Base-by-base conservation (phyloP, 345 rosid genomes). In the Erucastrum elatum region DNA sequence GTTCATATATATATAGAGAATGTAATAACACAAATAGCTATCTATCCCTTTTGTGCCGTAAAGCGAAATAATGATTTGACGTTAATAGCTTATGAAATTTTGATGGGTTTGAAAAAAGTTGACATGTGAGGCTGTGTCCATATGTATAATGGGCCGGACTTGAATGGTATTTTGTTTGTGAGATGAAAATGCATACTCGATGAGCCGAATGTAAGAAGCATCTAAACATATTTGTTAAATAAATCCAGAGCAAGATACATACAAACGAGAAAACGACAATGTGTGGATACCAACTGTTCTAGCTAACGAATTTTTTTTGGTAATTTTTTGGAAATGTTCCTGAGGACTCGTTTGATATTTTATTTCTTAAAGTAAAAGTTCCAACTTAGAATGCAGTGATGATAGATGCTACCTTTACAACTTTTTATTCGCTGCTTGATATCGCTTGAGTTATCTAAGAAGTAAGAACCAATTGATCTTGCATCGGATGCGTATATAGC, bases 131-230 rank as follows among this genome's bases (percentile, higher is more conserved):
- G 60, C 26, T 53, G 26, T 1, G 53, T 30, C 15, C 60, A 60
- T 17, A 16, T 5, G 61, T n/a, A 21, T 66, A 66, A 75, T 68
- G 79, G 74, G 74, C 79, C 51, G 27, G 68, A 1, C 74, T 58
- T 11, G 34, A 59, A 12, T 60, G 1, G n/a, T 56, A 11, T 68
- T 68, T 44, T 27, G 37, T 27, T 27, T 21, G 31, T 61, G 60
- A 62, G 41, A 60, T 60, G 6, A 39, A 13, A 58, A 12, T 35
- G 55, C 51, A 13, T 16, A 17, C 9, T n/a, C 6, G 16, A 16
- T 53, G 60, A 2, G 21, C n/a, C 17, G 8, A 51, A 51, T n/a
- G 8, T n/a, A 51, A n/a, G 56, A 49, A 49, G 56, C 8, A 49
- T 51, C 56, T n/a, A n/a, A 35, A 15, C 49, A 10, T 51, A n/a